phyloP scores from a whole-genome alignment of 169 alveolate species.

The Plasmodium falciparum region DNA sequence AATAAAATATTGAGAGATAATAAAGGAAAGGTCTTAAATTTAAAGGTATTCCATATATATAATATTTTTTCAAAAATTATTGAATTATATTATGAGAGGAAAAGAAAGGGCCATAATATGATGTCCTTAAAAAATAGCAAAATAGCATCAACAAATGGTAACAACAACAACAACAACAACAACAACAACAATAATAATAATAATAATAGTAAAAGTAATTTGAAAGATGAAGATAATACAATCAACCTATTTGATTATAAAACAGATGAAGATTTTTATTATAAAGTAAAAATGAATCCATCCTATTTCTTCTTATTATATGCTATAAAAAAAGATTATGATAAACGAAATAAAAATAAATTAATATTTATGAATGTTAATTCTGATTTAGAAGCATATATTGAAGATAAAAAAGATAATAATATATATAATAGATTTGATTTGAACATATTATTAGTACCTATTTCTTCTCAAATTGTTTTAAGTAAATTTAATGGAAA shows the following conservation, averaged over 20 bases:
- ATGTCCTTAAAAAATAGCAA: background rate
- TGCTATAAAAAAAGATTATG: constrained; percentile 72
- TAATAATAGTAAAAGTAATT: background rate
- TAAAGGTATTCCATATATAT: constrained; percentile 55
- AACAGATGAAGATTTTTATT: constrained; percentile 61
- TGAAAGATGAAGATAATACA: constrained; percentile 1
- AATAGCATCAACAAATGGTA: no score
- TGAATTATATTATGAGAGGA: constrained; percentile 37
- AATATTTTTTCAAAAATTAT: constrained; percentile 64
- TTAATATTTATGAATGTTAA: constrained; percentile 58
- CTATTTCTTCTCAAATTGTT: constrained; percentile 39
- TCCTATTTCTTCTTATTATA: constrained; percentile 45
- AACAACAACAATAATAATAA: background rate
- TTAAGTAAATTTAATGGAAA: constrained; percentile 47
- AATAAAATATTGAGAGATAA: constrained; percentile 40
- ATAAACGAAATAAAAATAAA: constrained; percentile 58
- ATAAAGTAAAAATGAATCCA: constrained; percentile 58
- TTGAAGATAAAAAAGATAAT: constrained; percentile 64
- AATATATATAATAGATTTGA: constrained; percentile 13
- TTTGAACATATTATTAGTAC: constrained; percentile 27
- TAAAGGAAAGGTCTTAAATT: constrained; percentile 43
- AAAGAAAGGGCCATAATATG: background rate
- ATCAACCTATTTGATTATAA: constrained; percentile 23
- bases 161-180: background rate
- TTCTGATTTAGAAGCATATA: constrained; percentile 49